Base-by-base conservation (phyloP, 108 stramenopile genomes). In the Cyclotella atomus region DNA sequence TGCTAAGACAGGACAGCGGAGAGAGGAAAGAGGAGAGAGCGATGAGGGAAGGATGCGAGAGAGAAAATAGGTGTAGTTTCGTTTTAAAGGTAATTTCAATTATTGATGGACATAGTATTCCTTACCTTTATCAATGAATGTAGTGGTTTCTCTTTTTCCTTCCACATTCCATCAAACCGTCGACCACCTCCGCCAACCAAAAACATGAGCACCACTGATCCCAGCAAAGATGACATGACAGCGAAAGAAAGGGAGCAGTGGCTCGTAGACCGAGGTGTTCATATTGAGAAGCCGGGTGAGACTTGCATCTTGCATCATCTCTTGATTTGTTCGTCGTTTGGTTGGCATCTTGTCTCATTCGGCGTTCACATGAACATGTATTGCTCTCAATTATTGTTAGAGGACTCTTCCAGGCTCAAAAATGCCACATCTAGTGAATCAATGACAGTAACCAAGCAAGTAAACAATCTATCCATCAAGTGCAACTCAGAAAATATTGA, bases 171-270 rank as follows among this genome's bases (percentile, higher is more conserved):
- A 41, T 41, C 38, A 41, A 41, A 7, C n/a, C n/a, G n/a, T n/a
- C 47, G 12, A 12, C 6, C 38, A 41, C 4, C 47, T 10, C n/a
- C 47, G n/a, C 9, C 38, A 41, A 41, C 38, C 38, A 49, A 49
- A 33, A 19, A 62, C 43, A 47, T 47, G 45, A 46, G 16, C 9
- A 19, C 45, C 10, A 27, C 25, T 9, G 33, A 15, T 24, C 8
- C 7, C 20, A 20, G 29, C 19, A 23, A 9, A 4, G 82, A 82
- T 16, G 76, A 84, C 44, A 89, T 92, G 91, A 86, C 87, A 15
- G 74, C 75, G 21, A 67, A 81, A 35, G 88, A 94, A 59, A 76
- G 93, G 43, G 70, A 87, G 80, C 71, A 81, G 46, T 94, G 87
- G 82, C 84, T 94, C 1, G 65, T 86, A 12, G 86, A 90, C 32